Conservation (phyloP, 345 rosid genomes). For the Moricandia moricandioides region DNA sequence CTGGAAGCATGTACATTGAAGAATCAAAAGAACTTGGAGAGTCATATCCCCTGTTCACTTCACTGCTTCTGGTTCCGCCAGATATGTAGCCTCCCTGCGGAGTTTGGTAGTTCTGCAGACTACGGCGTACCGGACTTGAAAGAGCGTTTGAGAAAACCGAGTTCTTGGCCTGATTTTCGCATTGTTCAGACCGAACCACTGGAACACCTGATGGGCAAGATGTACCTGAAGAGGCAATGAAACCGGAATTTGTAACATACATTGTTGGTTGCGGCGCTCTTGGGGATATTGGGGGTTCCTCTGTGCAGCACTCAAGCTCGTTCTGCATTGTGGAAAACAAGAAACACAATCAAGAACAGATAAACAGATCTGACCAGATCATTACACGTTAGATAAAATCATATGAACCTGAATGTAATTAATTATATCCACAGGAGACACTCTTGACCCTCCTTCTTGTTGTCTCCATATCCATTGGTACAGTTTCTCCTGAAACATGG, state of each 20-base stretch:
- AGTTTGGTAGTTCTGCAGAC: constrained; percentile 70
- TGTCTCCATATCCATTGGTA: constrained; percentile 85
- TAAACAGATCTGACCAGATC: background rate
- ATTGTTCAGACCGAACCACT: constrained; percentile 53
- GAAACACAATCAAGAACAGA: constrained; percentile 15
- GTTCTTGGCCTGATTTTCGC: constrained; percentile 73
- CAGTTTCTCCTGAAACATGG: constrained; percentile 66
- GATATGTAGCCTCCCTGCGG: constrained; percentile 65
- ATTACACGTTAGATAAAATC: background rate
- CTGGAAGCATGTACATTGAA: constrained; percentile 76
- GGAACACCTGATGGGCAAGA: constrained; percentile 49
- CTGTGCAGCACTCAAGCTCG: constrained; percentile 51
- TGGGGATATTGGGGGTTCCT: constrained; percentile 64
- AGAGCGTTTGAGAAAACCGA: constrained; percentile 79
- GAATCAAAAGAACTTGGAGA: constrained; percentile 74
- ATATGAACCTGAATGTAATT: constrained; percentile 67
- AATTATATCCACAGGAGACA: constrained; percentile 58
- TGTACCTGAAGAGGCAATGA: constrained; percentile 55
- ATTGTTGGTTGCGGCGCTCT: constrained; percentile 48
- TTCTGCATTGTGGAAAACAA: constrained; percentile 36
- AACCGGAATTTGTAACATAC: constrained; percentile 44
- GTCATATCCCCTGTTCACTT: constrained; percentile 53
- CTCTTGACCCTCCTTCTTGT: constrained; percentile 83
- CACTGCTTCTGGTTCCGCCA: constrained; percentile 50
- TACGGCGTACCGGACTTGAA: constrained; percentile 68